These are phyloP conservation scores for Tarenaya hassleriana DNA, from an alignment of 345 rosid genomes.

Conservation along the genomic window DNA sequence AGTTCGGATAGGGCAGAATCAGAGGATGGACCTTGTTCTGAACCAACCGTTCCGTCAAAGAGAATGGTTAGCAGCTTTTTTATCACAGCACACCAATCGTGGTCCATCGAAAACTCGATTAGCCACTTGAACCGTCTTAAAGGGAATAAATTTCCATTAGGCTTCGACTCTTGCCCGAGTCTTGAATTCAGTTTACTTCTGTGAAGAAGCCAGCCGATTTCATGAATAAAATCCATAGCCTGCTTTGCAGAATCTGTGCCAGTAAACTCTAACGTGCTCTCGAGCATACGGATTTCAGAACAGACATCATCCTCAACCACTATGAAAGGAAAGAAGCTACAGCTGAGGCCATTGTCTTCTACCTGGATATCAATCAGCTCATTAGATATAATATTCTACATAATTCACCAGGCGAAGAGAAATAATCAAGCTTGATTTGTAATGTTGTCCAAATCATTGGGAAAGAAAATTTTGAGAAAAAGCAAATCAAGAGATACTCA, in stretches of 20 bases:
- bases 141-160: conserved; percentile 57
- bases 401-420: no score
- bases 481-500: conserved; percentile 2
- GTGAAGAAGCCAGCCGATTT: conserved; percentile 96
- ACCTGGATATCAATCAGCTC: conserved; percentile 54
- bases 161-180: conserved; percentile 55
- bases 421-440: no score
- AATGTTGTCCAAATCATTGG: no score
- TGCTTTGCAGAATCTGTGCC: conserved; percentile 62
- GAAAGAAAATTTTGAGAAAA: conserved; percentile 13
- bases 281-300: conserved; percentile 79
- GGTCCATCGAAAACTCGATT: conserved; percentile 89
- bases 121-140: conserved; percentile 79
- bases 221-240: conserved; percentile 91
- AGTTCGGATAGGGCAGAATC: conserved; percentile 54
- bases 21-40: conserved; percentile 49
- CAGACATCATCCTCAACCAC: conserved; percentile 78
- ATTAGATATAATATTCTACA: no score
- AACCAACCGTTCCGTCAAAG: conserved; percentile 57
- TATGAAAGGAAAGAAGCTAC: conserved; percentile 92
- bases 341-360: conserved; percentile 80
- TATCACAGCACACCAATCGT: conserved; percentile 93
- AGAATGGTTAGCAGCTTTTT: conserved; percentile 71
- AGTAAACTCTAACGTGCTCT: conserved; percentile 49
- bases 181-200: conserved; percentile 59